Base-by-base conservation (phyloP, 805 yeast species). In the Wickerhamomyces rabaulensis region DNA sequence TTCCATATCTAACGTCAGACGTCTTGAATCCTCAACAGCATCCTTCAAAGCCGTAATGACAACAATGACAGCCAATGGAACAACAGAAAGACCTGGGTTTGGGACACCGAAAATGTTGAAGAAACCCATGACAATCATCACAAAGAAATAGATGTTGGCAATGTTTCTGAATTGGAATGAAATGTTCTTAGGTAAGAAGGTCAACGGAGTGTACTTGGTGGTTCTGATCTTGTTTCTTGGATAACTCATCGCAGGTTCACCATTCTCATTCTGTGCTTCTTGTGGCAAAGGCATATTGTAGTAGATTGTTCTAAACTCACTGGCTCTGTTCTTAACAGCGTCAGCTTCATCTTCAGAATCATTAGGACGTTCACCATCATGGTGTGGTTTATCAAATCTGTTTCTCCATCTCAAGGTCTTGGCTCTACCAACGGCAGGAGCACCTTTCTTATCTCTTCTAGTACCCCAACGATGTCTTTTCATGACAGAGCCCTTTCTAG, bases 381-480 rank as follows among this genome's bases (percentile, higher is more conserved):
- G 62, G 41, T 61, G 58, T 23, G 67, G 61, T 45, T 61, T 66
- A 43, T 64, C 63, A 36, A 39, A 44, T 36, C 55, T 48, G 43
- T 61, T 62, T n/a, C 65, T 69, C 74, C 77, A 73, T 57, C 74
- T 73, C 39, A 85, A 61, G 0, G 92, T 83, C 57, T 73, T 82
- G 16, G 82, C 75, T 53, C 91, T 69, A 8, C 75, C 74, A 13
- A 78, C 67, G 40, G 66, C 64, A 20, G 94, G 91, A 41, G 75
- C 73, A 9, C 95, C 95, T 51, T 79, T 75, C 48, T 79, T 79
- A 57, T 80, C 78, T 55, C 96, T 75, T 53, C 85, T 88, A 4
- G 97, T 91, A 48, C 97, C 97, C 96, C 95, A 88, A 66, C 96
- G 75, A 55, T 83, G 78, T 57, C 95, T 75, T 54, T 84, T 80